Evolutionary conservation across 2,329 filamentous ascomycete genomes (phyloP).

Genomic region (Arthroderma uncinatum): DNA sequence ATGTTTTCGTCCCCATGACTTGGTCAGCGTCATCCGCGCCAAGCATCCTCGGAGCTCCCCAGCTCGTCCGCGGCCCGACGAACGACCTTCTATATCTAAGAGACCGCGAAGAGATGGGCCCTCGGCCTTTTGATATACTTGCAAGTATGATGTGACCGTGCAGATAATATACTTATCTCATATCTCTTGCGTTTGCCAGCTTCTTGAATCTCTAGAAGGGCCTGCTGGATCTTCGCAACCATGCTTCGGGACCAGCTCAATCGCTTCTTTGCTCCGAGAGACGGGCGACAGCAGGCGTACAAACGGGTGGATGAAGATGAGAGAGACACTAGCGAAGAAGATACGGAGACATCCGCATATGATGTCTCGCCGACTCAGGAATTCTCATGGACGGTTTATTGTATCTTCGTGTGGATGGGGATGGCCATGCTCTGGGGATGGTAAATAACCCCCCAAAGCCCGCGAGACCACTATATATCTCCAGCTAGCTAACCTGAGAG

Average conservation of each 20-base stretch:
- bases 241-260: slow-evolving; percentile 28
- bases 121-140: neutral
- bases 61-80: neutral
- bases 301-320: slow-evolving; percentile 19
- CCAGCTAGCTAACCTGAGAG: neutral
- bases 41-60: neutral
- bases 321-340: slow-evolving; percentile 17
- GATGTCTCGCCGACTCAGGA: slow-evolving; percentile 5
- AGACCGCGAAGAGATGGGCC: neutral
- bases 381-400: slow-evolving; percentile 82
- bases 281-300: slow-evolving; percentile 17
- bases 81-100: neutral
- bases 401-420: slow-evolving; percentile 72
- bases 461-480: neutral
- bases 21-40: neutral
- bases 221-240: neutral
- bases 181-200: neutral
- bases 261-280: slow-evolving; percentile 23
- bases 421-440: slow-evolving; percentile 96
- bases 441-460: slow-evolving; percentile 43
- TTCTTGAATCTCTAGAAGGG: neutral
- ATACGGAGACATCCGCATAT: slow-evolving; percentile 24
- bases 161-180: neutral
- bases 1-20: no score
- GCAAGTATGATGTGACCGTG: neutral